phyloP scores from a whole-genome alignment of 768 basidiomycete genomes.

The Hericium coralloides region DNA sequence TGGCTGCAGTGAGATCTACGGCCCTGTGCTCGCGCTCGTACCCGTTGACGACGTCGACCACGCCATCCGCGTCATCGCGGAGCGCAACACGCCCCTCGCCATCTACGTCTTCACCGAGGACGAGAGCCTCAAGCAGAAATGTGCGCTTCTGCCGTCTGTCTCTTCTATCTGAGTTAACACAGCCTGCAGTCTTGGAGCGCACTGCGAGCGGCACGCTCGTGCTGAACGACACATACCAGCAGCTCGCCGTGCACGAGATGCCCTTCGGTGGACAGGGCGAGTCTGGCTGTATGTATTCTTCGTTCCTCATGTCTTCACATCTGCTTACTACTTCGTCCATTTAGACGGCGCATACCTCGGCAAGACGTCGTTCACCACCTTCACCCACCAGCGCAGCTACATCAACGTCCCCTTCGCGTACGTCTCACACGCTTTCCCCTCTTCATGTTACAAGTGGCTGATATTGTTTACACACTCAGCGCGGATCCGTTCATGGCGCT shows the following conservation, averaged over 20 bases:
- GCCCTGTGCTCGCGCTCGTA: slow-evolving; percentile 26
- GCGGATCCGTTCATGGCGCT: slow-evolving; percentile 39
- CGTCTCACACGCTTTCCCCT: slow-evolving; percentile 11
- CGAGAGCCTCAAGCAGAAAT: slow-evolving; percentile 4
- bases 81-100: not conserved
- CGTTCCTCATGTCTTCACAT: not conserved
- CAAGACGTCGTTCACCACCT: slow-evolving; percentile 25
- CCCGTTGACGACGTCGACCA: slow-evolving; percentile 17
- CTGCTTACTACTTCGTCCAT: not conserved
- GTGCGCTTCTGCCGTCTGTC: not conserved
- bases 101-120: slow-evolving; percentile 4
- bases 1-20: slow-evolving; percentile 24
- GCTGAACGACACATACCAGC: slow-evolving; percentile 22
- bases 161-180: not conserved
- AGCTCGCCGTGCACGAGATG: slow-evolving; percentile 12
- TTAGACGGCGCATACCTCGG: slow-evolving; percentile 19
- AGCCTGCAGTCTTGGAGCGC: slow-evolving; percentile 15
- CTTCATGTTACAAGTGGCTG: not conserved
- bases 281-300: slow-evolving; percentile 18
- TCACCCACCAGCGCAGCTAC: slow-evolving; percentile 39
- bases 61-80: slow-evolving; percentile 17
- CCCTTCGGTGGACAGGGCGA: slow-evolving; percentile 19
- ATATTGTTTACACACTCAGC: slow-evolving; percentile 22
- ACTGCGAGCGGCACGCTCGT: slow-evolving; percentile 21
- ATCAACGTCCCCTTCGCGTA: slow-evolving; percentile 53